Evolutionary conservation across 352 stramenopile species (phyloP), one percentile per base, ranked within the genome.

Genomic region (Hyaloperonospora brassicae): DNA sequence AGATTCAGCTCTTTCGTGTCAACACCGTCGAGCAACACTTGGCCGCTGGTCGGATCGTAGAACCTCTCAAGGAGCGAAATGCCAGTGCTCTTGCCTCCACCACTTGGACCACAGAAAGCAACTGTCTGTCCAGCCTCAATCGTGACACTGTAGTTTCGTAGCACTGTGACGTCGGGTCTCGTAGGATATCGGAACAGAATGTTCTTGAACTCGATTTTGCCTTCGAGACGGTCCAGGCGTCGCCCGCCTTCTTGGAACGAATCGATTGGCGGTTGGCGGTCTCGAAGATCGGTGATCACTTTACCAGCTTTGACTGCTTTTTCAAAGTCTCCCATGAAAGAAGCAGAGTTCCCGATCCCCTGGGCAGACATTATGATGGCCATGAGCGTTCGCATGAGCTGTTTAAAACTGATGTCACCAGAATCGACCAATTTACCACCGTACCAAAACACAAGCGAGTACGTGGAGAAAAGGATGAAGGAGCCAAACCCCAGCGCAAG

Each of bases 101-200:
- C 73, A 12, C 68, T 79, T 2, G 70, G 65, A 1, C 73, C 73
- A 39, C 76, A 79, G 46, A 89, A 76, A 1, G 76, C 79, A 0
- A 87, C 76, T 0, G 76, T 88, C 39, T 83, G 63, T 0, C 82
- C 82, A n/a, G 76, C 45, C 44, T 85, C 71, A 35, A 94, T 81
- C 3, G 71, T 73, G 2, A 98, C 62, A 54, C 85, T 89, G 53
- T 97, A 81, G 47, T 76, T 61, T n/a, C 82, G 75, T 12, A 98
- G 79, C 38, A 97, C 79, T 8, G 61, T 68, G 7, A 80, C 68
- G 1, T 86, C 45, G 0, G 71, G 76, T 12, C 84, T 73, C 2
- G 62, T 79, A 13, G 85, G 82, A 63, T 95, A 95, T 3, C 76
- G 62, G 60, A 95, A 95, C 25, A 61, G 67, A 38, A 94, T 75